A percentile compares a stretch with the other conserved stretches of the same genome.
These are phyloP conservation scores for Talaromyces albobiverticillius DNA, from an alignment of 2,329 filamentous ascomycete genomes.

Conservation along the genomic window DNA sequence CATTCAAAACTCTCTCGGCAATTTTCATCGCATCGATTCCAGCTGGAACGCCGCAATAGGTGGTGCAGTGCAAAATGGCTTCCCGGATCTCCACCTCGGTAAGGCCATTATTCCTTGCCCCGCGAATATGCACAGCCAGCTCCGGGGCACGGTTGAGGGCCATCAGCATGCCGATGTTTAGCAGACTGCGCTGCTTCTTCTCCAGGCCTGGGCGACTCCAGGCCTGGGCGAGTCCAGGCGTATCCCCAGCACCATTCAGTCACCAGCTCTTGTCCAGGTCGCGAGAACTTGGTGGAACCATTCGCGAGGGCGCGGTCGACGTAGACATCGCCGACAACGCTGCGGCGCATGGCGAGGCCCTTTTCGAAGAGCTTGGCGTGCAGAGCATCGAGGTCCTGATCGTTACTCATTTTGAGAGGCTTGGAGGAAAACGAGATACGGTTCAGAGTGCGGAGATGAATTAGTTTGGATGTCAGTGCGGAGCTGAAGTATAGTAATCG, in stretches of 20 bases:
- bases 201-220: constrained; percentile 66
- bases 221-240: constrained; percentile 63
- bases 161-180: constrained; percentile 65
- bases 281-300: constrained; percentile 57
- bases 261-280: constrained; percentile 60
- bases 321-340: constrained; percentile 59
- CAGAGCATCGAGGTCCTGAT: no score
- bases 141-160: constrained; percentile 60
- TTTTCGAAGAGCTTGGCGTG: no score
- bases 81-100: constrained; percentile 64
- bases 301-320: constrained; percentile 57
- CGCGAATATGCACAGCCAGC: constrained; percentile 60
- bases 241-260: constrained; percentile 65
- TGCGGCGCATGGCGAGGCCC: no score
- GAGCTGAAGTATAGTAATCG: no score
- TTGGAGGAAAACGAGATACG: no score
- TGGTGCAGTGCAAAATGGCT: constrained; percentile 49
- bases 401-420: no score
- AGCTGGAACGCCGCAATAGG: constrained; percentile 55
- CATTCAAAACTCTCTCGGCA: constrained; percentile 49
- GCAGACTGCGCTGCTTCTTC: constrained; percentile 58
- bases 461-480: no score
- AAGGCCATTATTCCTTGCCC: constrained; percentile 62
- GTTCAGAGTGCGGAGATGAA: no score
- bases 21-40: constrained; percentile 55